phyloP scores from a whole-genome alignment of 768 basidiomycete species.

The Neoboletus brunneissimus region DNA sequence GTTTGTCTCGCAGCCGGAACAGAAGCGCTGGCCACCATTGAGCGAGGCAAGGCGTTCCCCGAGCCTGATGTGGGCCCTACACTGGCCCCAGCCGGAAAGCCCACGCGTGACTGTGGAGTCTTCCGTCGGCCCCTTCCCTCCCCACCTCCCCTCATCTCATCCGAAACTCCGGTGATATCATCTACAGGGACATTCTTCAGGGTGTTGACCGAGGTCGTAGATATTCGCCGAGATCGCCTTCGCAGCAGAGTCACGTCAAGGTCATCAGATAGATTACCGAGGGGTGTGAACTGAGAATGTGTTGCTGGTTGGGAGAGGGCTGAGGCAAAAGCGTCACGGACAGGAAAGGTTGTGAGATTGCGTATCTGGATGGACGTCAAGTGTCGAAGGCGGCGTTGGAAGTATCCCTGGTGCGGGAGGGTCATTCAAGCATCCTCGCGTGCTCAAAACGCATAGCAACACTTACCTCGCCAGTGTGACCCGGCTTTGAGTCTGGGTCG shows the following conservation, averaged over 20 bases:
- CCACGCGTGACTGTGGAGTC: conserved; percentile 44
- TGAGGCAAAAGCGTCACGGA: conserved; percentile 69
- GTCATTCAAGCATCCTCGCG: neutral
- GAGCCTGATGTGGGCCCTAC: conserved; percentile 7
- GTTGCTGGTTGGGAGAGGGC: conserved; percentile 67
- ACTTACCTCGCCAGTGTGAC: conserved; percentile 18
- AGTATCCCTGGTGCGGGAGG: conserved; percentile 17
- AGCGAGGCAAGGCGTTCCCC: conserved; percentile 15
- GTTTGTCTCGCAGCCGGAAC: conserved; percentile 35
- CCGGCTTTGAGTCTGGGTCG: conserved; percentile 10
- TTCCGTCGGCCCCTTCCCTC: conserved; percentile 42
- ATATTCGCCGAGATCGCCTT: conserved; percentile 59
- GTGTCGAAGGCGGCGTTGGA: conserved; percentile 70
- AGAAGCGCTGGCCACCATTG: conserved; percentile 17
- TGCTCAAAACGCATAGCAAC: neutral
- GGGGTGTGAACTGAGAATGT: conserved; percentile 54
- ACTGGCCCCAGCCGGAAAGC: conserved; percentile 31
- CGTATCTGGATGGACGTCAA: conserved; percentile 69
- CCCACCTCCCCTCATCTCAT: conserved; percentile 24
- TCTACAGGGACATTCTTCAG: conserved; percentile 47
- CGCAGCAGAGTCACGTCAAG: conserved; percentile 58
- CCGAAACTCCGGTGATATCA: conserved; percentile 32
- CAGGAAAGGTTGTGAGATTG: conserved; percentile 83
- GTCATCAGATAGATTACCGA: conserved; percentile 66
- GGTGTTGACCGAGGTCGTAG: conserved; percentile 53